These are phyloP conservation scores for Starmerella bombicola DNA, from an alignment of 805 yeast species.

Conservation along the genomic window DNA sequence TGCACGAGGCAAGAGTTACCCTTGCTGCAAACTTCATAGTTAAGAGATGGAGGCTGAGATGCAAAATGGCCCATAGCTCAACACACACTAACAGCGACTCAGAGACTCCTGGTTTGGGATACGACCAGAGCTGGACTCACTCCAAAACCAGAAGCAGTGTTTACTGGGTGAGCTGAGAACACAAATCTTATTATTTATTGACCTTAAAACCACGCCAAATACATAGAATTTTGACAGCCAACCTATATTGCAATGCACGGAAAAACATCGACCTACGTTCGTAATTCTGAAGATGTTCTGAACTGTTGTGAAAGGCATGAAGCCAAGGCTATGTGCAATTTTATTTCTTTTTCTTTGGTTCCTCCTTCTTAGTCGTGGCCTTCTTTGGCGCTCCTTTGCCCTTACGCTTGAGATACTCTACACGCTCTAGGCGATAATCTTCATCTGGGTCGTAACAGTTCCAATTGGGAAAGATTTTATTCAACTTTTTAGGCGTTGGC, in stretches of 20 bases:
- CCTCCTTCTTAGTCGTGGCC: conserved; percentile 24
- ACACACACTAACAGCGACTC: neutral
- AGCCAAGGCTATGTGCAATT: no score
- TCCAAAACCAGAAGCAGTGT: neutral
- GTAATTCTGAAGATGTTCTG: no score
- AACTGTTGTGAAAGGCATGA: no score
- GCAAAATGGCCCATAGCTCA: neutral
- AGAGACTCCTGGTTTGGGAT: conserved; percentile 10
- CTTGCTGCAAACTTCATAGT: conserved; percentile 21
- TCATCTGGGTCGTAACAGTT: conserved; percentile 22
- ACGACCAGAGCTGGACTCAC: conserved; percentile 5
- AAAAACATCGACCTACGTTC: no score
- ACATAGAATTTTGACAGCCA: no score
- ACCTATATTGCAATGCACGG: no score
- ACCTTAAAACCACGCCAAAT: no score
- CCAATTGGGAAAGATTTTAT: conserved; percentile 19
- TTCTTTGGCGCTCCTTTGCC: conserved; percentile 28
- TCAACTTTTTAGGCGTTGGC: conserved; percentile 22
- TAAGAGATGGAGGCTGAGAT: conserved; percentile 15
- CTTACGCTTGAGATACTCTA: conserved; percentile 21
- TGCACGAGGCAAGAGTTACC: conserved; percentile 22
- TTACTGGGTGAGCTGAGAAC: conserved; percentile 13
- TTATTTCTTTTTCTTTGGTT: conserved; percentile 13
- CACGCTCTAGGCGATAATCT: conserved; percentile 20
- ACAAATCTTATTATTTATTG: no score